These are phyloP conservation scores for Boletales sp. DNA, from an alignment of 768 basidiomycete genomes.

Conservation along the genomic window DNA sequence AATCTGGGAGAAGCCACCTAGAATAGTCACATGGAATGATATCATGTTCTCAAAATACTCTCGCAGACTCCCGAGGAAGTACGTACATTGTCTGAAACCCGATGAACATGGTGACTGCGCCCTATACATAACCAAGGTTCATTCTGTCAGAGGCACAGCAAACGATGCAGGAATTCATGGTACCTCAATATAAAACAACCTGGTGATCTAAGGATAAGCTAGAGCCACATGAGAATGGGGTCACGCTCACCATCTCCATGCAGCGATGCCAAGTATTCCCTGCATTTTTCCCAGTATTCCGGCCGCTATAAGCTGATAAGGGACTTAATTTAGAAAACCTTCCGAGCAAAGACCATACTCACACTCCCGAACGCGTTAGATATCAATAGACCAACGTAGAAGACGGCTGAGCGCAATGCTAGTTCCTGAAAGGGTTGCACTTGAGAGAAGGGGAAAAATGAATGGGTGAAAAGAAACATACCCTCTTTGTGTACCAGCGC, in stretches of 20 bases:
- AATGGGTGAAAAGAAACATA: neutral
- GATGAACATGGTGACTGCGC: constrained; percentile 57
- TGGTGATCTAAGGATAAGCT: constrained; percentile 19
- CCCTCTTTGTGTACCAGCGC: constrained; percentile 23
- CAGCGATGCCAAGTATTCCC: constrained; percentile 58
- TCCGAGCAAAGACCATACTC: constrained; percentile 12
- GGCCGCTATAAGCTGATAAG: constrained; percentile 59
- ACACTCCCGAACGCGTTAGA: constrained; percentile 69
- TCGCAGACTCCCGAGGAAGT: no score
- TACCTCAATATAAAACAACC: constrained; percentile 71
- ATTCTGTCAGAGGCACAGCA: no score
- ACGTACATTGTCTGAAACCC: constrained; percentile 52
- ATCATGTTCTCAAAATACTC: no score
- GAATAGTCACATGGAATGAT: neutral
- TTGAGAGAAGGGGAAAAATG: neutral
- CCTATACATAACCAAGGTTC: no score
- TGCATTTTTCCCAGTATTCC: constrained; percentile 72
- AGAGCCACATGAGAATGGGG: neutral
- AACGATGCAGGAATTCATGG: no score
- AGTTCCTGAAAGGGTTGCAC: constrained; percentile 42
- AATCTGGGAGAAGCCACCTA: constrained; percentile 62
- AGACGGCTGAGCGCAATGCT: constrained; percentile 57
- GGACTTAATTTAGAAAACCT: neutral
- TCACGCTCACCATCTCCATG: constrained; percentile 60
- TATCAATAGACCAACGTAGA: constrained; percentile 55